These are phyloP conservation scores for Rubia yunnanensis DNA, from an alignment of 257 asterid species.

Conservation along the genomic window DNA sequence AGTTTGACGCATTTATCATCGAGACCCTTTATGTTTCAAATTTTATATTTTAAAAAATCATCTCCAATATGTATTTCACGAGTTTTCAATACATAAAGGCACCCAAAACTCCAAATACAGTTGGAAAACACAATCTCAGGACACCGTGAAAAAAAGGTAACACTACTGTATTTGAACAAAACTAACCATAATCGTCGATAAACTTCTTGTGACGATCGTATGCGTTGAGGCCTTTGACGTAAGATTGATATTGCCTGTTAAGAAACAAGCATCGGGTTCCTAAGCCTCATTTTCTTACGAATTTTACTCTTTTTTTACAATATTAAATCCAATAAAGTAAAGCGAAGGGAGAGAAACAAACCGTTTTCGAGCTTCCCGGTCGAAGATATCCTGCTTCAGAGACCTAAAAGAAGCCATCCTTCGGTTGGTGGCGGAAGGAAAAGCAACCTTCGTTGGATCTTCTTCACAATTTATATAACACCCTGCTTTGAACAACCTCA, in stretches of 20 bases:
- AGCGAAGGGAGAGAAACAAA: constrained; percentile 12
- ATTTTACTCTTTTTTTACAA: neutral
- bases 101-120: neutral
- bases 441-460: neutral
- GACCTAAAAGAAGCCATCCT: constrained; percentile 74
- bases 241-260: constrained; percentile 83
- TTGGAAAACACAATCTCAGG: neutral
- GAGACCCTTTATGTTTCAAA: neutral
- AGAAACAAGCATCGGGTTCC: neutral
- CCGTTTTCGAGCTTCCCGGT: constrained; percentile 78
- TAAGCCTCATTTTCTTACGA: constrained; percentile 3
- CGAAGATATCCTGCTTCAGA: constrained; percentile 69
- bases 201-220: constrained; percentile 94
- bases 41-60: too few relatives aligned
- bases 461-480: neutral
- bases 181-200: constrained; percentile 68
- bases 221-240: constrained; percentile 89
- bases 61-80: neutral
- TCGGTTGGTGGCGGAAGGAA: neutral
- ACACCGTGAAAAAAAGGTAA: neutral
- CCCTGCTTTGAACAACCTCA: too few relatives aligned
- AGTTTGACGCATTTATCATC: neutral
- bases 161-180: neutral
- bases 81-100: neutral
- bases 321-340: neutral